These are phyloP conservation scores for Brettanomyces custersianus DNA, from an alignment of 805 yeast genomes.

Conservation along the genomic window DNA sequence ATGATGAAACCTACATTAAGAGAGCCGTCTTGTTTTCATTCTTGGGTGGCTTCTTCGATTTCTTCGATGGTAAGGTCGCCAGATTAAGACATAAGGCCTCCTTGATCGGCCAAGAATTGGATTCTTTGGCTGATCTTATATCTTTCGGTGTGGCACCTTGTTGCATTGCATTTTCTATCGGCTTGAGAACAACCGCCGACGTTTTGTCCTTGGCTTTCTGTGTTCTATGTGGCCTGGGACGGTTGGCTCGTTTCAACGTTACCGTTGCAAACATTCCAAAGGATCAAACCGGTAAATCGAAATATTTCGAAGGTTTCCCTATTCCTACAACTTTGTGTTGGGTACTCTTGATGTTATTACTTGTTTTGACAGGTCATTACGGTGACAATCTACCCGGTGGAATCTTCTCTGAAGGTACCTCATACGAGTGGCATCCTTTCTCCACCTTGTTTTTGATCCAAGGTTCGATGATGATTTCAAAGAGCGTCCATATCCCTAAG, in stretches of 20 bases:
- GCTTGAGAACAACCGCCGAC: constrained; percentile 79
- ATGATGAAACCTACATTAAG: constrained; percentile 61
- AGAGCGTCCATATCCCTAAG: constrained; percentile 86
- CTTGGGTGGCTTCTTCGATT: constrained; percentile 91
- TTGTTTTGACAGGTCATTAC: constrained; percentile 38
- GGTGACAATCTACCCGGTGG: constrained; percentile 58
- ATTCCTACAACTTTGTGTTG: constrained; percentile 80
- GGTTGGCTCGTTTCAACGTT: constrained; percentile 93
- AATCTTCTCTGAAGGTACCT: constrained; percentile 39
- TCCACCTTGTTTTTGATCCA: constrained; percentile 57
- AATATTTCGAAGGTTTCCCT: constrained; percentile 93
- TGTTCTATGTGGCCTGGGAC: constrained; percentile 86
- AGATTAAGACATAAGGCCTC: constrained; percentile 86
- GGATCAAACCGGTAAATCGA: constrained; percentile 77
- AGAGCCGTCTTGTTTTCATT: constrained; percentile 82
- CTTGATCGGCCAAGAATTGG: constrained; percentile 95
- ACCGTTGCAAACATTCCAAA: constrained; percentile 90
- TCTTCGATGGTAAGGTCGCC: constrained; percentile 96
- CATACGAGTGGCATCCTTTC: constrained; percentile 69
- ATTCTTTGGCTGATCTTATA: constrained; percentile 89
- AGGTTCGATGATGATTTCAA: constrained; percentile 88
- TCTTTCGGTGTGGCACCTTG: constrained; percentile 97
- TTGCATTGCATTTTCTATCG: constrained; percentile 82
- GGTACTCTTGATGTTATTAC: constrained; percentile 63
- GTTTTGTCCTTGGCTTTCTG: constrained; percentile 68